A percentile compares a stretch with the other conserved stretches of the same genome.
Evolutionary conservation across 2,329 filamentous ascomycete species (phyloP).

Genomic region (Hypocreales sp.): DNA sequence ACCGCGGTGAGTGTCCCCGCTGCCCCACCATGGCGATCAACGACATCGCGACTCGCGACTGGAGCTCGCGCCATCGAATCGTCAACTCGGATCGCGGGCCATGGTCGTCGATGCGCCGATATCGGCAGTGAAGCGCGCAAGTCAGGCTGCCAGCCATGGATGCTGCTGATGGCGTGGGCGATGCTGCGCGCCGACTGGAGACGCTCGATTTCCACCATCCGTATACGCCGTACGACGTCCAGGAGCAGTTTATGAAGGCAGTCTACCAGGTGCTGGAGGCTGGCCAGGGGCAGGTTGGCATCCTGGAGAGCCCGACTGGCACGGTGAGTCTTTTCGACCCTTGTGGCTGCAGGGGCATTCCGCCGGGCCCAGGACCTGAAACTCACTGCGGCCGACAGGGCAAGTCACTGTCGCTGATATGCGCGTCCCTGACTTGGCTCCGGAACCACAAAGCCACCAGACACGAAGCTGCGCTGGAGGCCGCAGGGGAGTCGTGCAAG

Average conservation of each 20-base stretch:
- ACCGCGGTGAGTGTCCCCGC: slow-evolving; percentile 10
- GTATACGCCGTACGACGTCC: slow-evolving; percentile 75
- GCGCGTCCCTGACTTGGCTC: slow-evolving; percentile 81
- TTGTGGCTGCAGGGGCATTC: too few species aligned
- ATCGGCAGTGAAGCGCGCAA: too few species aligned
- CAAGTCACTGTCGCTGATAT: slow-evolving; percentile 86
- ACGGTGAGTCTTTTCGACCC: slow-evolving; percentile 36
- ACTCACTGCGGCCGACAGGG: slow-evolving; percentile 31
- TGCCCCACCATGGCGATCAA: too few species aligned
- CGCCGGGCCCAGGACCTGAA: too few species aligned
- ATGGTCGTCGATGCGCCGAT: too few species aligned
- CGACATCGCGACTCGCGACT: too few species aligned
- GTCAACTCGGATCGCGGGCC: too few species aligned
- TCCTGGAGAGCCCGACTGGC: slow-evolving; percentile 89
- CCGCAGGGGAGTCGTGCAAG: slow-evolving; percentile 26
- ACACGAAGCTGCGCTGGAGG: slow-evolving; percentile 37
- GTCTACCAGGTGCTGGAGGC: slow-evolving; percentile 63
- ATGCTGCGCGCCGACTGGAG: slow-evolving; percentile 8
- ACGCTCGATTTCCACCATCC: slow-evolving; percentile 66
- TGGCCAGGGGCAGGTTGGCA: slow-evolving; percentile 60
- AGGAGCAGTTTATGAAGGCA: slow-evolving; percentile 73
- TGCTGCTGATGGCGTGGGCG: slow-evolving; percentile 4
- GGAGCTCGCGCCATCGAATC: too few species aligned
- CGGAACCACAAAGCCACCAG: slow-evolving; percentile 55
- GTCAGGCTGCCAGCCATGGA: slow-evolving; percentile 1